Base-by-base conservation (phyloP, 345 rosid species). In the Brassica rapa region DNA sequence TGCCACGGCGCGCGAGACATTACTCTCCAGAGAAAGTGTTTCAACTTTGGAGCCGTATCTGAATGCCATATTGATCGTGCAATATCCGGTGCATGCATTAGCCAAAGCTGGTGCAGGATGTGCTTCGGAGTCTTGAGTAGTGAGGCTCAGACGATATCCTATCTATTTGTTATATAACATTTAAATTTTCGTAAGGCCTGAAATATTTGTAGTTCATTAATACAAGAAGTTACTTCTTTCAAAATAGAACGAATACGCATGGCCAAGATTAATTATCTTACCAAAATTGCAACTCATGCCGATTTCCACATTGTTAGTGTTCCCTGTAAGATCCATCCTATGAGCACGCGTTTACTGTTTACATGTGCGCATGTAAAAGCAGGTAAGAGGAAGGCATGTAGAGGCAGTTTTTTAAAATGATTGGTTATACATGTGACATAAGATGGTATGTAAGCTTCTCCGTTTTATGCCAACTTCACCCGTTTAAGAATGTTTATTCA, bases 371-470 rank as follows among this genome's bases (percentile, higher is more conserved):
- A 46, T 46, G 55, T 46, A 46, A 43, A 43, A 41, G 51, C 55
- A 4, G 55, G 6, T 46, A 4, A 46, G 55, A 46, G 55, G 55
- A 46, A 46, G 4, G 53, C 53, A 46, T 46, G 53, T 46, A 12
- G 15, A 4, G 4, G 55, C 55, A 46, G 55, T 4, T 46, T 46
- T 43, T 4, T 14, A 46, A 14, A 46, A 46, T 0, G 55, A 46
- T 12, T 46, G 55, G 16, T 46, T 46, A 46, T 4, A 14, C n/a
- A 41, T 46, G 55, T 46, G 55, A 46, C 55, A 46, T 46, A 46
- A 53, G 66, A 53, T 70, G 7, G 14, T 35, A 53, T 77, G 66
- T 37, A 62, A 46, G 55, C 39, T 69, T 46, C 62, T 30, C 21
- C 53, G 10, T 53, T 25, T 25, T 15, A 12, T 53, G 59, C 8